Evolutionary conservation across 306 rosid species (phyloP), one percentile per base, ranked within the genome.

Genomic region (Rosa lucieae): DNA sequence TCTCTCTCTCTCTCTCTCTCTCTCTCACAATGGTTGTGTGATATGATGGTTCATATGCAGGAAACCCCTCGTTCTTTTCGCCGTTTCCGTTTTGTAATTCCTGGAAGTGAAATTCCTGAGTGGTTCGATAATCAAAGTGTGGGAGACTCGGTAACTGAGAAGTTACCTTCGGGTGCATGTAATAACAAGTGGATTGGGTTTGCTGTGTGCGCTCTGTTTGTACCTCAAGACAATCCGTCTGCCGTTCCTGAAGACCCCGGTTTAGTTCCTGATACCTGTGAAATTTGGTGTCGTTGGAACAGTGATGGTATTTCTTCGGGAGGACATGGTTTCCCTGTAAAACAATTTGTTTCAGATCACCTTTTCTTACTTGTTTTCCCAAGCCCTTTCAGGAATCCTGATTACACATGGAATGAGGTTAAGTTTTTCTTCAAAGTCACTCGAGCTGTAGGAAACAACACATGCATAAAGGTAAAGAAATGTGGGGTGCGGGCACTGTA

Each of bases 101-200:
- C 82, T 3, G 82, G 77, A 47, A 72, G 63, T 9, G 55, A 72
- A 65, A 72, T 79, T 46, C 74, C 82, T 0, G 72, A 72, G 53
- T 72, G 77, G 72, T 79, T 79, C 77, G 3, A 42, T n/a, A 4
- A 79, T n/a, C 10, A 4, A 72, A 72, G 10, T 68, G 52, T 4
- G 29, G 63, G 77, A 6, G 42, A 61, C 42, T 56, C 49, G 1
- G 10, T 79, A 49, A 10, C n/a, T 8, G 2, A 35, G 14, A 53
- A 79, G 44, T 66, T 75, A 15, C 65, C 74, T n/a, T 26, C 0
- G 10, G 1, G 8, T 61, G 1, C 67, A 55, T 3, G 4, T 42
- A 1, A 69, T 48, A 43, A 21, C 65, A 17, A 3, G 65, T 62
- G 32, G 63, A 17, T 39, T 42, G 66, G 73, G 8, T 48, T 56